Conservation (phyloP, 2,329 filamentous ascomycete species). For the Zalaria sp. region DNA sequence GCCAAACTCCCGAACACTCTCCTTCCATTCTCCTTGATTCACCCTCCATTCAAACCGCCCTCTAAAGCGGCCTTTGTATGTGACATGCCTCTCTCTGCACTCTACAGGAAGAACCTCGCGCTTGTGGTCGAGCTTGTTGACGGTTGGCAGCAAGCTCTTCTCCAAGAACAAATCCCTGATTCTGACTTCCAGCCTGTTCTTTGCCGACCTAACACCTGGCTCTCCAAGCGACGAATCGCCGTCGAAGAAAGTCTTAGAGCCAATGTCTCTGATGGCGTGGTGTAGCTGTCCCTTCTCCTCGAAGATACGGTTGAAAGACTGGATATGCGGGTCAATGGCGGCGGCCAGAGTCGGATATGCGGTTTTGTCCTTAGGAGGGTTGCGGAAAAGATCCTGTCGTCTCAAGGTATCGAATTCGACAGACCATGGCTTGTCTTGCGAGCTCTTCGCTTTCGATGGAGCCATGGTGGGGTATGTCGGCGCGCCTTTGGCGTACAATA, state of each 20-base stretch:
- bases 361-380: constrained; percentile 74
- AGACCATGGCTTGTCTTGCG: constrained; percentile 57
- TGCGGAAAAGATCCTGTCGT: constrained; percentile 75
- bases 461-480: constrained; percentile 65
- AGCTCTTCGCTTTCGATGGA: constrained; percentile 27
- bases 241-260: constrained; percentile 75
- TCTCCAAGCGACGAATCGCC: constrained; percentile 39
- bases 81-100: constrained; percentile 83
- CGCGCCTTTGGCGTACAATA: constrained; percentile 96
- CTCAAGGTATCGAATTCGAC: constrained; percentile 74
- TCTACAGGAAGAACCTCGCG: constrained; percentile 83
- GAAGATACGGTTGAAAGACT: constrained; percentile 90
- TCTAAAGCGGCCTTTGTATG: constrained; percentile 76
- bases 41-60: constrained; percentile 74
- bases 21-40: constrained; percentile 73
- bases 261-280: constrained; percentile 75
- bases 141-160: constrained; percentile 62
- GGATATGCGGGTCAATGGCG: constrained; percentile 82
- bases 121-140: constrained; percentile 73
- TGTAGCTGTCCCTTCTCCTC: constrained; percentile 57
- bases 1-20: constrained; percentile 73
- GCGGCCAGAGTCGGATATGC: constrained; percentile 77
- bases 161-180: constrained; percentile 73
- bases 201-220: neutral
- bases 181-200: constrained; percentile 62